Base-by-base conservation (phyloP, 2,329 filamentous ascomycete species). In the Arthrobotrys sinensis region DNA sequence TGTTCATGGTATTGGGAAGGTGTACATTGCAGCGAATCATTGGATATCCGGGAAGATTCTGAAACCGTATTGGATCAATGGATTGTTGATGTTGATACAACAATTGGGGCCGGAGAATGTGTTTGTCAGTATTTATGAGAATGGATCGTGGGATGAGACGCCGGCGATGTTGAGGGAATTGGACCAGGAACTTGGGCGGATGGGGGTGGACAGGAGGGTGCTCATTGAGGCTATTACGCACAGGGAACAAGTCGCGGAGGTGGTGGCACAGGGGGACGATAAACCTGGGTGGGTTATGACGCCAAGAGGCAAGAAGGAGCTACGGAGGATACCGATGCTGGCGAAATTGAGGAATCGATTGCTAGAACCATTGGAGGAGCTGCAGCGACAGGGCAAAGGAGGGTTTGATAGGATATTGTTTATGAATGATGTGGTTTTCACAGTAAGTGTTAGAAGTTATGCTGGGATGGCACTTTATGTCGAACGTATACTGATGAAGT, bases 1-100 rank as follows among this genome's bases (percentile, higher is more conserved):
- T 28, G 66, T 77, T 32, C 66, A 77, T 50, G 60, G 60, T 1
- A 45, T 77, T 43, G 73, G 73, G 4, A 70, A 60, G 32, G 73
- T 93, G 79, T 93, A 89, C 84, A 91, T 93, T 77, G 89, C 90
- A 3, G 89, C 88, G 78, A 89, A 91, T 82, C 90, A 92, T 82
- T 92, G 90, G 87, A 92, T 91, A 81, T 89, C 89, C 79, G 91
- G 88, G 76, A 82, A 83, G 0, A 85, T 92, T 24, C 85, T 93
- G 1, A 86, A 88, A 6, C 85, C 85, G 4, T 87, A 90, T 80
- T 93, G 91, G 91, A 90, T 87, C 79, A 83, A 86, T 4, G 89
- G 89, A 0, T 85, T 93, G 1, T 75, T 91, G 5, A 85, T 87
- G 1, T 84, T 93, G 19, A 86, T 88, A 4, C 84, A 87, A 53